Base-by-base conservation (phyloP, 768 basidiomycete genomes). In the Tylopilus sp. region DNA sequence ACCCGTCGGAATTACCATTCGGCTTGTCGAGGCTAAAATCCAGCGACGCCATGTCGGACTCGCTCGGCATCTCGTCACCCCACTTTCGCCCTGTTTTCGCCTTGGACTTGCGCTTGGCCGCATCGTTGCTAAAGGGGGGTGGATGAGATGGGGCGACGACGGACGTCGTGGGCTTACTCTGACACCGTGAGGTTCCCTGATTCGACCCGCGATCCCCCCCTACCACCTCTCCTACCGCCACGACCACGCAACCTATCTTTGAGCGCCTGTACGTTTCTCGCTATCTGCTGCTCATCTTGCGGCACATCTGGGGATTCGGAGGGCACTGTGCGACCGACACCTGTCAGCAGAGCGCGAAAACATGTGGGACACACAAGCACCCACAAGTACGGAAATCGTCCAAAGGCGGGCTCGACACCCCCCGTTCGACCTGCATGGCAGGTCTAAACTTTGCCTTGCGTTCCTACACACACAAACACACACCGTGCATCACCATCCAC, bases 31-130 rank as follows among this genome's bases (percentile, higher is more conserved):
- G 59, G 57, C 87, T 91, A 68, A 90, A 98, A 69, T 99, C 94
- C 47, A 98, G 79, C 38, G 88, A 85, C 6, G 87, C 91, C 91
- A 98, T 95, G 57, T 98, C 97, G 15, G 79, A 77, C 57, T 91
- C 90, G 10, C 83, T 85, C 4, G 88, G 85, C 2, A 78, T 77
- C 57, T 84, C 80, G 61, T 95, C 83, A 21, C 86, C 92, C 97
- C 97, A 99, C 71, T 93, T 98, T 26, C 97, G 85, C 68, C 87
- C 86, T 13, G 74, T 61, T 70, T 94, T 93, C 3, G 78, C 66
- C 49, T 86, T 85, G 0, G 76, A 63, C 59, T 86, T 88, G 56
- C 77, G 74, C 58, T 83, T 88, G 23, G 74, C 57, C 22, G 81
- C 74, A 17, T 79, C 77, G 61, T 84, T 87, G 45, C 89, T 85